These are phyloP conservation scores for Solanum verrucosum DNA, from an alignment of 257 asterid species.

Conservation along the genomic window DNA sequence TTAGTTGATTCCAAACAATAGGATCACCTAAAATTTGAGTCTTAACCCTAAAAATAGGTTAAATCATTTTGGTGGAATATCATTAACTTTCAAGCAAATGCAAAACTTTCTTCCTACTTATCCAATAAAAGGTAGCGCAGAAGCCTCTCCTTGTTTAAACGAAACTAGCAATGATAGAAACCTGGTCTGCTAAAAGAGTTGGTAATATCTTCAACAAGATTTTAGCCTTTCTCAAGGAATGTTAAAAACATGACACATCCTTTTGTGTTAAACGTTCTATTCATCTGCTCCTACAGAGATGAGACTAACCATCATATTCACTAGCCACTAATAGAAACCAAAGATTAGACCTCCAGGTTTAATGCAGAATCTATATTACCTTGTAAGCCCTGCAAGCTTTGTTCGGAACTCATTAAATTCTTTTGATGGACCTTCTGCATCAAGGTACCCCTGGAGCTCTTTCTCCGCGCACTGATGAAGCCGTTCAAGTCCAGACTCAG, in stretches of 20 bases:
- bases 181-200: background rate
- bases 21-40: background rate
- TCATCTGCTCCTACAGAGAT: background rate
- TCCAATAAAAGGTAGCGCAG: background rate
- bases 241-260: background rate
- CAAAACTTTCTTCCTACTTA: background rate
- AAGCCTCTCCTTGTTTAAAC: background rate
- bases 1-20: background rate
- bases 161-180: background rate
- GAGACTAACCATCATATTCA: background rate
- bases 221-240: background rate
- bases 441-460: slow-evolving; percentile 68
- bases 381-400: slow-evolving; percentile 91
- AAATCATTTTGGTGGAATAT: background rate
- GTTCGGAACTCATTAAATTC: slow-evolving; percentile 88
- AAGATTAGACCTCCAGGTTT: background rate
- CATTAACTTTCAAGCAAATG: background rate
- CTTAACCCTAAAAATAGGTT: background rate
- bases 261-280: background rate
- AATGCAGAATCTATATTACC: slow-evolving; percentile 26
- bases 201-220: background rate
- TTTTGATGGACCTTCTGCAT: slow-evolving; percentile 59
- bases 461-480: slow-evolving; percentile 98
- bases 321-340: background rate
- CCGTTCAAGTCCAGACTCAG: slow-evolving; percentile 93